Evolutionary conservation across 257 asterid genomes (phyloP).

Genomic region (Paulownia fortunei): DNA sequence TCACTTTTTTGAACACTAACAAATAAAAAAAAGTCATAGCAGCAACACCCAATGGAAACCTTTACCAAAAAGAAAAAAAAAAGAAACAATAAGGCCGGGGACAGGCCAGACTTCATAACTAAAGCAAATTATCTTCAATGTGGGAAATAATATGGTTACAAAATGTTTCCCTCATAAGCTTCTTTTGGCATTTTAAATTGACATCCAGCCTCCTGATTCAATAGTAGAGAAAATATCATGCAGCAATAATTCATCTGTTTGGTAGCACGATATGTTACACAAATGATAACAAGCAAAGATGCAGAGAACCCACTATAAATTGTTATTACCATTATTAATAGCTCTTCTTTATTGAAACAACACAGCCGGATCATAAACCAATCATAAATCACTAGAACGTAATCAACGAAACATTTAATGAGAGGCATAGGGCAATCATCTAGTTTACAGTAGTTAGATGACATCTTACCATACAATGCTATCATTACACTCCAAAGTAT

Average conservation of each 20-base stretch:
- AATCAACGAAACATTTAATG: slow-evolving; percentile 6
- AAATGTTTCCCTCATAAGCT: background rate
- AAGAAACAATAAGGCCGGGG: too few relatives aligned
- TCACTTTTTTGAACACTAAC: background rate
- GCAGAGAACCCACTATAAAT: background rate
- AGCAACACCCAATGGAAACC: background rate
- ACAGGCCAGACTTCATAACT: background rate
- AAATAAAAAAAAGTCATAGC: background rate
- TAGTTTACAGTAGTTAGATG: background rate
- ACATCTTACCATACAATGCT: slow-evolving; percentile 20
- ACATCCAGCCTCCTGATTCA: background rate
- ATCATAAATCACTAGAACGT: background rate
- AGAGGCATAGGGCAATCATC: slow-evolving; percentile 1
- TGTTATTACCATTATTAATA: background rate
- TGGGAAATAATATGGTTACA: background rate
- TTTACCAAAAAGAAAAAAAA: background rate
- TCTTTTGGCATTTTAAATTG: background rate
- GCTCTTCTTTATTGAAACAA: background rate
- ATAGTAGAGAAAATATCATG: background rate
- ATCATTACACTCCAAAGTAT: slow-evolving; percentile 12
- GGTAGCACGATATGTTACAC: slow-evolving; percentile 6
- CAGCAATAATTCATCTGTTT: background rate
- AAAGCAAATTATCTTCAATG: background rate
- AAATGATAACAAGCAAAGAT: slow-evolving; percentile 2
- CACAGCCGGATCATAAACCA: background rate